These are phyloP conservation scores for Leccinum colubrinum DNA, from an alignment of 1,284 basidiomycete genomes.

Conservation along the genomic window DNA sequence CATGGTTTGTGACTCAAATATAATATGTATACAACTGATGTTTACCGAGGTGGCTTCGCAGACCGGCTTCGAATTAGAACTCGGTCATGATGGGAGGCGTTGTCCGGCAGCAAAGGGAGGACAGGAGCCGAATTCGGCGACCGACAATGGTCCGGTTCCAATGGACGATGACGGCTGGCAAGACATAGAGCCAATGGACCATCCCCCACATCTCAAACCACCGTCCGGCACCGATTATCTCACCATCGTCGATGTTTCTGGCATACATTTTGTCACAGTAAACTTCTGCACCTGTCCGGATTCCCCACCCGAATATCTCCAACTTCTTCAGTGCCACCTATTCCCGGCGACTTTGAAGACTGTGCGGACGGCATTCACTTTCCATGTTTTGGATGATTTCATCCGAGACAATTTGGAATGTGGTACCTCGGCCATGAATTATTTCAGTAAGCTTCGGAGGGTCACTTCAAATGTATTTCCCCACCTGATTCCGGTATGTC, in stretches of 20 bases:
- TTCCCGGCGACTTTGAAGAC: no score
- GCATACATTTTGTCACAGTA: not conserved
- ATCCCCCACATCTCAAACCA: not conserved
- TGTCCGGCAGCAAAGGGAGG: not conserved
- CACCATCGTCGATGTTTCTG: not conserved
- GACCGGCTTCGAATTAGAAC: not conserved
- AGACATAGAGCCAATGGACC: not conserved
- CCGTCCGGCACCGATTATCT: not conserved
- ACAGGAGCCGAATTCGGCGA: not conserved
- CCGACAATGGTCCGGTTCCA: not conserved
- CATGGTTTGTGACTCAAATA: not conserved
- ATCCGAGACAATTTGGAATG: no score
- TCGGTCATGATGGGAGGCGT: not conserved
- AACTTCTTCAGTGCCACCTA: not conserved
- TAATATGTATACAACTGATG: no score
- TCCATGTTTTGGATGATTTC: no score
- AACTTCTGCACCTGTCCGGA: not conserved
- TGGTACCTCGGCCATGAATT: constrained; percentile 29
- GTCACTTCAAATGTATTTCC: constrained; percentile 23
- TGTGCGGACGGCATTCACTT: no score
- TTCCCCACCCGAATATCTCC: constrained; percentile 10
- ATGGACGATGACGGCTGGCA: not conserved
- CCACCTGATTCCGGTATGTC: constrained; percentile 15
- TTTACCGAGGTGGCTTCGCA: not conserved
- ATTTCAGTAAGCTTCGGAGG: constrained; percentile 20